Evolutionary conservation across 78 protist species (phyloP).

Genomic region (Blattamonas nauphoetae): DNA sequence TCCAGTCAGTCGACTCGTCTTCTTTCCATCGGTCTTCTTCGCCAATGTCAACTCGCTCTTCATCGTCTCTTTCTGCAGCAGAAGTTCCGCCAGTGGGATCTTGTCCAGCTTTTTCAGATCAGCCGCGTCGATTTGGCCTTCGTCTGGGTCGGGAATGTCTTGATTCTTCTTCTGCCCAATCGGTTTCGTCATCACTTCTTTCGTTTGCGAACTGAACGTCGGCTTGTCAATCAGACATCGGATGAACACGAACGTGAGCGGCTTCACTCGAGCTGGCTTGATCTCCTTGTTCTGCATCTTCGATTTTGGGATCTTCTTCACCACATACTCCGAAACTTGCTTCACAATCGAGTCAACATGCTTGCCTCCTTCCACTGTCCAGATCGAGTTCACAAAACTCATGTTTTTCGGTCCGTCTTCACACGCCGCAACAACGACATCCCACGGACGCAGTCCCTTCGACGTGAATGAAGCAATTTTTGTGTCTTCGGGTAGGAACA

Average conservation of each 20-base stretch:
- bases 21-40: not conserved
- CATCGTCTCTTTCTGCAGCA: slow-evolving; percentile 45
- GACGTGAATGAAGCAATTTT: not conserved
- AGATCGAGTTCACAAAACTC: slow-evolving; percentile 87
- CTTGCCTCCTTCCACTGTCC: slow-evolving; percentile 84
- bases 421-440: not conserved
- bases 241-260: slow-evolving; percentile 71
- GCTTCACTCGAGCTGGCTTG: slow-evolving; percentile 58
- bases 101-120: slow-evolving; percentile 41
- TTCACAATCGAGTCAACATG: slow-evolving; percentile 77
- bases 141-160: slow-evolving; percentile 51
- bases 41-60: slow-evolving; percentile 32
- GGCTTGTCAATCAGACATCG: slow-evolving; percentile 90
- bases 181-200: slow-evolving; percentile 69
- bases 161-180: slow-evolving; percentile 57
- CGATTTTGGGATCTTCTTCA: slow-evolving; percentile 11
- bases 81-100: slow-evolving; percentile 51
- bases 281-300: slow-evolving; percentile 55
- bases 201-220: slow-evolving; percentile 89
- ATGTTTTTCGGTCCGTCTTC: slow-evolving; percentile 59
- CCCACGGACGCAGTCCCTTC: slow-evolving; percentile 37
- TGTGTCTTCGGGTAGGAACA: slow-evolving; percentile 35
- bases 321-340: slow-evolving; percentile 38
- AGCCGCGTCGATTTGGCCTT: slow-evolving; percentile 37
- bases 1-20: slow-evolving; percentile 36